phyloP scores from a whole-genome alignment of 768 basidiomycete species.

The Dentipellis fragilis region DNA sequence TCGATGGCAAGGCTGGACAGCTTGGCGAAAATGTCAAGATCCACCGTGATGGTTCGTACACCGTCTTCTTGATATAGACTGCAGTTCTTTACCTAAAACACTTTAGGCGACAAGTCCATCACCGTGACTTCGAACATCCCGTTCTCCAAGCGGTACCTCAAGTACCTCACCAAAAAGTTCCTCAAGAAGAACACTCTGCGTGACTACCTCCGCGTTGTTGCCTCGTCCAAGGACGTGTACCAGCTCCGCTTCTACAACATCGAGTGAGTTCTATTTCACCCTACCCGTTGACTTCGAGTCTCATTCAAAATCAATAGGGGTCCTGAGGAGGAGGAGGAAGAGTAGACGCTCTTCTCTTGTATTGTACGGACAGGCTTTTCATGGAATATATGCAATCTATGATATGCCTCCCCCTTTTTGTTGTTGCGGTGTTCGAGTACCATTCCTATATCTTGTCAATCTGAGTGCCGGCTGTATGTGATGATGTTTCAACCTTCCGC shows the following conservation, averaged over 20 bases:
- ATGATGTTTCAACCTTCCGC: no score
- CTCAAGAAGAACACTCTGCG: slow-evolving; percentile 94
- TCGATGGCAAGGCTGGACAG: slow-evolving; percentile 86
- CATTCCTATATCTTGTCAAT: no score
- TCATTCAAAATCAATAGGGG: slow-evolving; percentile 22
- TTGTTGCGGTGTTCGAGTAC: no score
- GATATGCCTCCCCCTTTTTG: no score
- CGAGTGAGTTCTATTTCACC: slow-evolving; percentile 40
- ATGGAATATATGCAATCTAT: no score
- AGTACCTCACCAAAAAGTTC: slow-evolving; percentile 99
- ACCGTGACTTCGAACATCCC: slow-evolving; percentile 79
- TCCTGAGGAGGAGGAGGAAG: slow-evolving; percentile 47
- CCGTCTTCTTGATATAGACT: background rate
- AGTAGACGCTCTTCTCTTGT: slow-evolving; percentile 21
- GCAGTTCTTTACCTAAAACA: background rate
- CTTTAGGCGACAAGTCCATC: slow-evolving; percentile 67
- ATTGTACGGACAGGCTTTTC: background rate
- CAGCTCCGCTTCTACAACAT: slow-evolving; percentile 94
- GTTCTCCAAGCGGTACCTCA: slow-evolving; percentile 95
- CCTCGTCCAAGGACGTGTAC: slow-evolving; percentile 88
- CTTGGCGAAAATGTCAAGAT: slow-evolving; percentile 87
- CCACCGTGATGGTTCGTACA: slow-evolving; percentile 62
- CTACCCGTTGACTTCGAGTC: background rate
- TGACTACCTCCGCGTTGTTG: slow-evolving; percentile 97
- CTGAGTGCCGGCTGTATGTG: no score